Percentiles rank a stretch among this genome's conserved stretches.
These are phyloP conservation scores for Hsuehochloa calcarea DNA, from an alignment of 176 grass and related monocot species.

Conservation along the genomic window DNA sequence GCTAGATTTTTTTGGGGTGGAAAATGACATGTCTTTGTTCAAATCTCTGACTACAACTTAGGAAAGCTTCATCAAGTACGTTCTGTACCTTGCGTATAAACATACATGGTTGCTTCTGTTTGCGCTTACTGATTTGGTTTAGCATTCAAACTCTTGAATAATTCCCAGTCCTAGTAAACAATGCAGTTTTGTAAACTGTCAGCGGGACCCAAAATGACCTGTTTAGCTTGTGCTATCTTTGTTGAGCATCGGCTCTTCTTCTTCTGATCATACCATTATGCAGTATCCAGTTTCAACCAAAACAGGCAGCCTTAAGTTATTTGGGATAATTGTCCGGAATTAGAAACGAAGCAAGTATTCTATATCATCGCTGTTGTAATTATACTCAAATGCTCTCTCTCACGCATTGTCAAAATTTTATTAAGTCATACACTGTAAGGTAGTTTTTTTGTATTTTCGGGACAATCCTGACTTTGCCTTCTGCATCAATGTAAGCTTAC, in stretches of 20 bases:
- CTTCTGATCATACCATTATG: not conserved
- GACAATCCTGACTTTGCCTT: conserved; percentile 39
- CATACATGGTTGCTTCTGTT: not conserved
- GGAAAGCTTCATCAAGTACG: not conserved
- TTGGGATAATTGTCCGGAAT: not conserved
- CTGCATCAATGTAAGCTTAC: conserved; percentile 75
- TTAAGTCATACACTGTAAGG: not conserved
- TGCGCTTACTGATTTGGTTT: not conserved
- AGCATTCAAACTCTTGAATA: not conserved
- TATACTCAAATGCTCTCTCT: not conserved
- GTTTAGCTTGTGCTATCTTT: not conserved
- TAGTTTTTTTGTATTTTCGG: not conserved
- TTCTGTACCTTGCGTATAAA: no score
- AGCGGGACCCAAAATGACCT: not conserved
- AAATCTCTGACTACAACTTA: not conserved
- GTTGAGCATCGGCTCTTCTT: not conserved
- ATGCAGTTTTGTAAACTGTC: not conserved
- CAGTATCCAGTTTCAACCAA: not conserved
- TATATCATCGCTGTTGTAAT: not conserved
- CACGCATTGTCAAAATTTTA: not conserved
- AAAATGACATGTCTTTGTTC: not conserved
- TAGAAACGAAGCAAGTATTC: not conserved
- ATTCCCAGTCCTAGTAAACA: not conserved
- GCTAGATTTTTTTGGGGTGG: not conserved
- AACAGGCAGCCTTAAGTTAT: not conserved